A percentile compares a stretch with the other conserved stretches of the same genome.
phyloP scores from a whole-genome alignment of 2,329 filamentous ascomycete species.

The Aspergillus costaricaensis region DNA sequence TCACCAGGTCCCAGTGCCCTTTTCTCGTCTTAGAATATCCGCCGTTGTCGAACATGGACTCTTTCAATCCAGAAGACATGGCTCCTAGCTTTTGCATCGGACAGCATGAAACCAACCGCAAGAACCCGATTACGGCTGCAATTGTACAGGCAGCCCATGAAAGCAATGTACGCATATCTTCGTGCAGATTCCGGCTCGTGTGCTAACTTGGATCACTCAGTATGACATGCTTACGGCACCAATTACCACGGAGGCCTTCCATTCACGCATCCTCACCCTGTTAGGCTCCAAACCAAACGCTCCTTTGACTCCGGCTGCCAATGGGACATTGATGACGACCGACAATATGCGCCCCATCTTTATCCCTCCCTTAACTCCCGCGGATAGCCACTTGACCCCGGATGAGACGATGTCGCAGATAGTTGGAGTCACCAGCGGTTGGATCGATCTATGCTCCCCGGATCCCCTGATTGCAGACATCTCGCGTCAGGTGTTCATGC shows the following conservation, averaged over 20 bases:
- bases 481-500: conserved; percentile 83
- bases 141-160: conserved; percentile 59
- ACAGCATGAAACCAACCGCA: conserved; percentile 61
- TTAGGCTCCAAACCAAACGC: conserved; percentile 44
- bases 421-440: conserved; percentile 79
- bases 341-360: conserved; percentile 43
- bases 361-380: conserved; percentile 44
- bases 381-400: conserved; percentile 67
- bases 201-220: conserved; percentile 35
- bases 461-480: conserved; percentile 82
- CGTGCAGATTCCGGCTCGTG: neutral
- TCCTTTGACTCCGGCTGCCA: conserved; percentile 33
- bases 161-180: conserved; percentile 48
- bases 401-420: conserved; percentile 79
- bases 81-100: conserved; percentile 60
- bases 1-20: neutral
- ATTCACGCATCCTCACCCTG: conserved; percentile 57
- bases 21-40: neutral
- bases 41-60: conserved; percentile 33
- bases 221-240: conserved; percentile 67
- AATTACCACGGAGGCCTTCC: conserved; percentile 63
- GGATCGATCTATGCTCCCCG: conserved; percentile 85
- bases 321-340: conserved; percentile 43
- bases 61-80: conserved; percentile 36
- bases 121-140: conserved; percentile 51